Conservation (phyloP, 306 rosid genomes). For the Ormosia semicastrata region DNA sequence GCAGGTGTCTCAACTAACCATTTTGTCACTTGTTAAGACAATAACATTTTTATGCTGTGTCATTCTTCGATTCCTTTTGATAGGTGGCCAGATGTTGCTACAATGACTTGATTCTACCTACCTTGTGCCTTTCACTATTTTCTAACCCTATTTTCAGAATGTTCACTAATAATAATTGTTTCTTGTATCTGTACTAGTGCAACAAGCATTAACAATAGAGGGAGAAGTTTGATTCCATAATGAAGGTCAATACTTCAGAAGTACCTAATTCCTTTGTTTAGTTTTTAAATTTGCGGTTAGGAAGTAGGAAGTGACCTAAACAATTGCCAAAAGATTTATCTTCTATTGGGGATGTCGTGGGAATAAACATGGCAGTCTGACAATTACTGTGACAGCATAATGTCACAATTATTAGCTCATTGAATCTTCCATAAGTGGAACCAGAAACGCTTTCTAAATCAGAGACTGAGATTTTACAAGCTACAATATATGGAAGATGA, state of each 20-base stretch:
- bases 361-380: constrained; percentile 1
- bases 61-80: constrained; percentile 11
- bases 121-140: not conserved
- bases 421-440: constrained; percentile 11
- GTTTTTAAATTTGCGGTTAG: not conserved
- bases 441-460: constrained; percentile 18
- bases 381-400: not conserved
- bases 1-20: not conserved
- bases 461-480: constrained; percentile 24
- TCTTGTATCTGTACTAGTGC: not conserved
- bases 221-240: constrained; percentile 11
- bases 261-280: not conserved
- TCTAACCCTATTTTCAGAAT: constrained; percentile 17
- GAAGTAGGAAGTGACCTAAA: not conserved
- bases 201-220: constrained; percentile 7
- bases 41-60: not conserved
- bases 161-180: constrained; percentile 9
- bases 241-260: not conserved
- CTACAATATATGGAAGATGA: constrained; percentile 16
- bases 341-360: not conserved
- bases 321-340: not conserved
- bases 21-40: not conserved
- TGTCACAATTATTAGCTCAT: constrained; percentile 4
- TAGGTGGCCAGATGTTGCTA: constrained; percentile 12
- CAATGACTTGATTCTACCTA: constrained; percentile 6